Evolutionary conservation across 345 rosid genomes (phyloP).

Genomic region (Excoecaria cochinchinensis): DNA sequence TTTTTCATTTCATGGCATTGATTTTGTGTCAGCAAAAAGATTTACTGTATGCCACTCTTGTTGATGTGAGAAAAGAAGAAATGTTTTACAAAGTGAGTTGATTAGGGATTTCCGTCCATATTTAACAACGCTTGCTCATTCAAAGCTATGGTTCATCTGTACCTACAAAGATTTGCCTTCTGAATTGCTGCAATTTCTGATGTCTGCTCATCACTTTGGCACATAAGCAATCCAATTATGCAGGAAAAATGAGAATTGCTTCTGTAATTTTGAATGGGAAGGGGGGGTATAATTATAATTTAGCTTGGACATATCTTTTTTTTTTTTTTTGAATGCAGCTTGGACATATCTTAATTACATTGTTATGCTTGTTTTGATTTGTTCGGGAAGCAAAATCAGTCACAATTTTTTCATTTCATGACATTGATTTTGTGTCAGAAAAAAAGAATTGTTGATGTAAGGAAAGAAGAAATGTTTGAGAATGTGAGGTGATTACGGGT

Average conservation of each 20-base stretch:
- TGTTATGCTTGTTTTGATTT: not conserved
- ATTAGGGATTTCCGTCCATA: not conserved
- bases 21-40: not conserved
- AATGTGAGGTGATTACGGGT: not conserved
- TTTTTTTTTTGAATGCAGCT: too few species aligned
- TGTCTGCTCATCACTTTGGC: not conserved
- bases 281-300: not conserved
- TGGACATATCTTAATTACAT: not conserved
- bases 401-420: not conserved
- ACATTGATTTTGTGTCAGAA: not conserved
- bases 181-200: not conserved
- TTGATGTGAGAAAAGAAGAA: not conserved
- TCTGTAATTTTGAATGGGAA: not conserved
- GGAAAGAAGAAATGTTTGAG: not conserved
- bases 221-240: not conserved
- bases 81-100: not conserved
- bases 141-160: not conserved
- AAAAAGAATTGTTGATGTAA: not conserved
- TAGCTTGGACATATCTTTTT: not conserved
- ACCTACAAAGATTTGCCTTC: not conserved
- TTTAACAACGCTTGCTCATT: not conserved
- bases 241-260: conserved; percentile 87
- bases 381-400: not conserved
- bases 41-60: not conserved
- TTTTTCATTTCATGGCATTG: not conserved